Evolutionary conservation across 805 yeast species (phyloP), one percentile per base, ranked within the genome.

Genomic region (Ogataea siamensis): DNA sequence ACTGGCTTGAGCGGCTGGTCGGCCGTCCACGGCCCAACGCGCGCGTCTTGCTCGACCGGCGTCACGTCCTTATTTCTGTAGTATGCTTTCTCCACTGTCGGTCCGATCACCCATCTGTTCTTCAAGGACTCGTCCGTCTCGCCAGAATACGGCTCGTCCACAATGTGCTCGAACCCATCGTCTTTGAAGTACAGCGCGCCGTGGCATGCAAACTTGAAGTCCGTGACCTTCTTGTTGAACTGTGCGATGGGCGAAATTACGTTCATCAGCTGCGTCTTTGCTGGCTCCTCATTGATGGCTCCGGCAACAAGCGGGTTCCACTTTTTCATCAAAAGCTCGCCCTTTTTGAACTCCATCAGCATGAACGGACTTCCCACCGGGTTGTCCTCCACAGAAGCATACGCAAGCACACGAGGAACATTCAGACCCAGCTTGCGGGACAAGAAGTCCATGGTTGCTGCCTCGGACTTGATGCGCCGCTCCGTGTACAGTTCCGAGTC

Each of bases 371-470:
- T 62, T 35, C 78, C 75, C 22, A 89, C 55, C 10, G 78, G 71
- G 58, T 89, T 91, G 31, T 74, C 62, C 15, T 68, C 62, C 30
- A 75, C 72, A 19, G 76, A 68, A 42, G 87, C 87, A 54, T 78
- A 84, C 2, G 83, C 74, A 39, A 78, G 65, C 9, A 86, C 84
- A 51, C 75, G 78, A 28, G 97, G 97, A 29, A 85, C 85, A 16
- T 74, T 71, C 33, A 83, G 60, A 1, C 78, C 78, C 38, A 85
- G 63, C 56, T 87, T 86, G 47, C 74, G 62, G 23, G 69, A 60
- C 39, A 82, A 70, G 60, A 85, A 93, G 62, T 91, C 98, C 70
- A 86, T 68, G 1, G 98, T 91, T 14, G 99, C 99, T 37, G 81
- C 96, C 62, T 91, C 99, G 58, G 88, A 78, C 58, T 83, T 80